Evolutionary conservation across 352 stramenopile genomes (phyloP).

Genomic region (Pythium chondricola): DNA sequence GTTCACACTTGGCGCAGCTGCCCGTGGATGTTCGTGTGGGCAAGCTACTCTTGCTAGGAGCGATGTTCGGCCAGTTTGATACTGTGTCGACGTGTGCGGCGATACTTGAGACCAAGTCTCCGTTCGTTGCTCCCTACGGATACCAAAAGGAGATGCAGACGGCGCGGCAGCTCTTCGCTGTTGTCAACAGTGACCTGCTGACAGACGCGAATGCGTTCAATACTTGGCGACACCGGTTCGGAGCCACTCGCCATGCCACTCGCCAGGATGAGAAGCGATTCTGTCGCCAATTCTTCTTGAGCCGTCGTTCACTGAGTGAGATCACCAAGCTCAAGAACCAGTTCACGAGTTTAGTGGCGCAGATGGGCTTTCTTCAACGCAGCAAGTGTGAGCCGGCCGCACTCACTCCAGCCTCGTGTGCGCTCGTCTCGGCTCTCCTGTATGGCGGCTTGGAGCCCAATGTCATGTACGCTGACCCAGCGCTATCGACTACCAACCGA

Average conservation of each 20-base stretch:
- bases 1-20: slow-evolving; percentile 88
- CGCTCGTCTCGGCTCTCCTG: slow-evolving; percentile 59
- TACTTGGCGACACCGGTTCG: slow-evolving; percentile 29
- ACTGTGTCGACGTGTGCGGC: slow-evolving; percentile 60
- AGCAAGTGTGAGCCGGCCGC: slow-evolving; percentile 8
- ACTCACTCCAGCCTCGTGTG: slow-evolving; percentile 46
- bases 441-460: slow-evolving; percentile 90
- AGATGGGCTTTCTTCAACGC: slow-evolving; percentile 54
- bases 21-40: slow-evolving; percentile 95
- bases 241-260: not conserved
- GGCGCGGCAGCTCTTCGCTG: slow-evolving; percentile 46
- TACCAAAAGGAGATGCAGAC: slow-evolving; percentile 63
- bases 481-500: slow-evolving; percentile 21
- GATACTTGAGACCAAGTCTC: slow-evolving; percentile 75
- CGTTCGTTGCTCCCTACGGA: slow-evolving; percentile 73
- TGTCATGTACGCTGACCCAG: slow-evolving; percentile 71
- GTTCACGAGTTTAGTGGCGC: slow-evolving; percentile 54
- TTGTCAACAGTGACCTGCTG: slow-evolving; percentile 61
- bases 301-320: slow-evolving; percentile 43
- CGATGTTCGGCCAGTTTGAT: slow-evolving; percentile 90
- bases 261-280: slow-evolving; percentile 44
- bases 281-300: slow-evolving; percentile 65
- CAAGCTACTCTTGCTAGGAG: slow-evolving; percentile 95
- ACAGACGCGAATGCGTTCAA: slow-evolving; percentile 79
- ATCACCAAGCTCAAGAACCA: slow-evolving; percentile 74